Evolutionary conservation across 2,329 filamentous ascomycete species (phyloP), one percentile per base, ranked within the genome.

Genomic region (Aspergillus costaricaensis): DNA sequence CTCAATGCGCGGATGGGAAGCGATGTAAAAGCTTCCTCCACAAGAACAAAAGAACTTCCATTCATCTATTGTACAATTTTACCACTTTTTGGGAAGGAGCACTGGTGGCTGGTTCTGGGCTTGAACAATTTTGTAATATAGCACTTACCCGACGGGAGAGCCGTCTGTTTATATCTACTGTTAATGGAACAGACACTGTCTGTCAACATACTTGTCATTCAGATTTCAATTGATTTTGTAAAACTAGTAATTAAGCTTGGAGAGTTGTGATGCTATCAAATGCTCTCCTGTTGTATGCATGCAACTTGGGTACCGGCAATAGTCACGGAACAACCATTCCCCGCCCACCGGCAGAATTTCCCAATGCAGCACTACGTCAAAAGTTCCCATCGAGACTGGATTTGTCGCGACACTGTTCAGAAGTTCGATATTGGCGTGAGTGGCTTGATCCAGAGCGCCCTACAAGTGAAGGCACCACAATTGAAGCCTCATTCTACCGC

Each of bases 91-190:
- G 58, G 59, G 50, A 65, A 63, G 65, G 65, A 61, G 64, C 57
- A 65, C 54, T 51, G 56, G 62, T 63, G 59, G 62, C 53, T 62
- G 52, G 63, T 65, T 69, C 69, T 68, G 53, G 52, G 57, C 62
- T 64, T 66, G 63, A 64, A 66, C 59, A 62, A 60, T 63, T 27
- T 69, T 74, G 73, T 75, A 75, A 74, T 74, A 73, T 74, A 75
- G 64, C 62, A 62, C 51, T 59, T 58, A 55, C 58, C 55, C 44
- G 57, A 60, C 52, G 66, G 65, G 57, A 15, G 57, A 55, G 38
- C 55, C 63, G 59, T 64, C 61, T 62, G 57, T 60, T 62, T 60
- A 70, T 67, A 69, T 62, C 68, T 65, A 70, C 55, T 21, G 10
- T 41, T 58, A 62, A 64, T 65, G 25, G 19, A 57, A 63, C 30